Percentiles rank a stretch among this genome's conserved stretches.
phyloP scores from a whole-genome alignment of 129 eudicot genomes.

The Tanacetum coccineum region DNA sequence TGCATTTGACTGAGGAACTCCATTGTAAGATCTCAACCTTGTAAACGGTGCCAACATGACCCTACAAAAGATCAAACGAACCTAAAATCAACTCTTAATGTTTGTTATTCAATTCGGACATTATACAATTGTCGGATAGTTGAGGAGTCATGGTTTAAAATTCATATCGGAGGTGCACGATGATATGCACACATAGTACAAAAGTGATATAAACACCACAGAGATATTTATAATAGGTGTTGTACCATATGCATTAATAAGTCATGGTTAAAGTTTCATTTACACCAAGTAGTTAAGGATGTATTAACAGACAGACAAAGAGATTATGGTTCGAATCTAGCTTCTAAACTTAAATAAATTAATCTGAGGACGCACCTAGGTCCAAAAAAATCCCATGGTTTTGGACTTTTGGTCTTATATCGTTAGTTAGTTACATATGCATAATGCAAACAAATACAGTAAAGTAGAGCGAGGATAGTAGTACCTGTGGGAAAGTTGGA shows the following conservation, averaged over 20 bases:
- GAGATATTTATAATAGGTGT: too few species aligned
- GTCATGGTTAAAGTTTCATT: neutral
- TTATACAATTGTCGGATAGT: too few species aligned
- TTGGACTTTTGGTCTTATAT: neutral
- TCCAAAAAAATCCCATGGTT: too few species aligned
- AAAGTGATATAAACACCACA: too few species aligned
- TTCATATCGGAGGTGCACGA: too few species aligned
- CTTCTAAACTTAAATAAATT: too few species aligned
- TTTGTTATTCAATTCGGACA: neutral
- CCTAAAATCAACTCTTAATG: neutral
- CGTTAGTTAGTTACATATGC: neutral
- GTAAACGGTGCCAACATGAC: slow-evolving; percentile 42
- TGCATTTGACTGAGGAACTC: slow-evolving; percentile 33
- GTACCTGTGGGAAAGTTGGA: slow-evolving; percentile 54
- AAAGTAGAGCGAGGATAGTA: neutral
- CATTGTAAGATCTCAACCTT: slow-evolving; percentile 36
- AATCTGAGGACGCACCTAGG: too few species aligned
- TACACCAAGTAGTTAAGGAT: neutral
- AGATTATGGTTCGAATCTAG: too few species aligned
- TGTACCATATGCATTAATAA: too few species aligned
- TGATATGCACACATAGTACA: too few species aligned
- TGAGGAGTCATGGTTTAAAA: too few species aligned
- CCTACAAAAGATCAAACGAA: slow-evolving; percentile 19
- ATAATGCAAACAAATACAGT: neutral
- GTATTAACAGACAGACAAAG: too few species aligned